Evolutionary conservation across 2,329 filamentous ascomycete genomes (phyloP), one percentile per base, ranked within the genome.

Genomic region (Aspergillus neoniger): DNA sequence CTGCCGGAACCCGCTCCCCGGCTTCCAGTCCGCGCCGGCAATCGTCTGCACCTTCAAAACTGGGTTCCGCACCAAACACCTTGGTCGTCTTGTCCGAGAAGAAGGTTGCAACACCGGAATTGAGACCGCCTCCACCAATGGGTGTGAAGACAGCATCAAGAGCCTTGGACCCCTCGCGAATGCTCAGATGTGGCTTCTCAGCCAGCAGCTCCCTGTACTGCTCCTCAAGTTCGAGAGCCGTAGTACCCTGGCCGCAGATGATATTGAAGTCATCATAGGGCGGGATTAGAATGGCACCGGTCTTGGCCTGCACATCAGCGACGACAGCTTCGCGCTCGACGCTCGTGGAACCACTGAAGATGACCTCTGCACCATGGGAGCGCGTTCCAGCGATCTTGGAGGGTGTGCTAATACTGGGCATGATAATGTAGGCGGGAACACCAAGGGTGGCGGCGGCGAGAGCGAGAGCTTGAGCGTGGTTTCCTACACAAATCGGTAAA

Each of bases 211-310:
- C 81, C 4, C 72, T 75, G 1, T 88, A 90, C 72, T 98, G 93
- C 62, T 84, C 80, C 72, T 92, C 88, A 36, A 97, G 76, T 76
- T 99, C 95, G 5, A 97, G 75, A 0, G 88, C 93, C 63, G 91
- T 82, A 0, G 94, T 98, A n/a, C 94, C 95, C 79, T 97, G 93
- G 0, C 95, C 94, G 0, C 96, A 85, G 58, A 98, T 90, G 66
- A 97, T 92, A 74, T 97, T 87, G 2, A 91, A 90, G 77, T 98
- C 91, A 75, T 98, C 91, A 74, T 97, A 97, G 0, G 95, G 93
- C 57, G 93, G 93, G 4, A 99, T 85, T 9, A 97, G 81, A 0
- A 88, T 86, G 0, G 92, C 92, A 43, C 89, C 88, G 0, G 91
- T 96, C 61, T 87, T 79, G 28, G 80, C 79, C 1, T 92, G 83